A percentile compares a stretch with the other conserved stretches of the same genome.
Evolutionary conservation across 306 rosid species (phyloP).

Genomic region (Sindora glabra): DNA sequence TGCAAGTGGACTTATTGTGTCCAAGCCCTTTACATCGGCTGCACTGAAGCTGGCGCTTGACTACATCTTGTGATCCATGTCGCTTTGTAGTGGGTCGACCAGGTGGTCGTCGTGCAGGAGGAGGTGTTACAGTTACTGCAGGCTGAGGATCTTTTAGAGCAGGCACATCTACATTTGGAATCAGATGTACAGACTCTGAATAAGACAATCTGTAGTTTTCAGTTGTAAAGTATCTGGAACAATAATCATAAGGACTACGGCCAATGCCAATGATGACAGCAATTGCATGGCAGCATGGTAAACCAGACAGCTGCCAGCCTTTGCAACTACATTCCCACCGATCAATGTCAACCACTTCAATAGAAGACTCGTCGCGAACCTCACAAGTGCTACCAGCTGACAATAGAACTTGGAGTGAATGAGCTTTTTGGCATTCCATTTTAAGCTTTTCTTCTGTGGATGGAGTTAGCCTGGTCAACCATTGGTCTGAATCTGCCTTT

Average conservation of each 20-base stretch:
- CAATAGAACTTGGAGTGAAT: slow-evolving; percentile 50
- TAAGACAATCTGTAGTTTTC: slow-evolving; percentile 78
- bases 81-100: slow-evolving; percentile 82
- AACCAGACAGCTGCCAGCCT: slow-evolving; percentile 76
- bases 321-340: slow-evolving; percentile 88
- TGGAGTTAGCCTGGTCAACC: slow-evolving; percentile 78
- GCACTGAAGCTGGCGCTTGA: slow-evolving; percentile 88
- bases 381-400: slow-evolving; percentile 60
- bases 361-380: slow-evolving; percentile 66
- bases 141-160: slow-evolving; percentile 38
- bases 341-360: slow-evolving; percentile 72
- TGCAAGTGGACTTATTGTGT: slow-evolving; percentile 96
- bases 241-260: slow-evolving; percentile 69
- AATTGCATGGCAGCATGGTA: slow-evolving; percentile 85
- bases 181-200: slow-evolving; percentile 60
- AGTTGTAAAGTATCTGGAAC: slow-evolving; percentile 70
- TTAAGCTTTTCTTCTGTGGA: slow-evolving; percentile 86
- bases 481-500: slow-evolving; percentile 53
- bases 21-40: slow-evolving; percentile 94
- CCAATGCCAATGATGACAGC: slow-evolving; percentile 58
- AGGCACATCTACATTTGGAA: slow-evolving; percentile 37
- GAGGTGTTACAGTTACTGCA: slow-evolving; percentile 73
- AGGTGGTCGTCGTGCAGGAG: slow-evolving; percentile 90
- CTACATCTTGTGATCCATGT: slow-evolving; percentile 51
- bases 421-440: slow-evolving; percentile 48